Evolutionary conservation across 2,329 filamentous ascomycete species (phyloP).

Genomic region (Trichoderma semiorbis): DNA sequence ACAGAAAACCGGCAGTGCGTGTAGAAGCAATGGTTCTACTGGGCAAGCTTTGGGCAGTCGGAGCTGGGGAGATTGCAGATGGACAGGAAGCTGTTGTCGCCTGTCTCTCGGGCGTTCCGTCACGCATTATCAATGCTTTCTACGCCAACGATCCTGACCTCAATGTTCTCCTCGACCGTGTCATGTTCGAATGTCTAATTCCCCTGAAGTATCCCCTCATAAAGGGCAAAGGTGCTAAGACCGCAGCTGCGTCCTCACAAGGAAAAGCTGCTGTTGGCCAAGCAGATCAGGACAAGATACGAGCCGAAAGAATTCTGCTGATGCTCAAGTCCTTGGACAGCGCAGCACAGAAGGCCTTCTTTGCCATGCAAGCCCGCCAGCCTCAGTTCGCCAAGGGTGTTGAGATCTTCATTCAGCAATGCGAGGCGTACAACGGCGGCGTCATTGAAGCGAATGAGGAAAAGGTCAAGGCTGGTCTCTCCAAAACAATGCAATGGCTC

Average conservation of each 20-base stretch:
- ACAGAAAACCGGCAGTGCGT: slow-evolving; percentile 76
- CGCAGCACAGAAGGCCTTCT: slow-evolving; percentile 81
- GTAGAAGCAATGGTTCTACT: slow-evolving; percentile 83
- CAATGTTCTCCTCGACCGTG: slow-evolving; percentile 77
- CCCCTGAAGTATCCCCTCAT: slow-evolving; percentile 78
- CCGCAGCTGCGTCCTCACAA: slow-evolving; percentile 54
- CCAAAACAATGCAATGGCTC: slow-evolving; percentile 69
- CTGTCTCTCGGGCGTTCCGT: slow-evolving; percentile 78
- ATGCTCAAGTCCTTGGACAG: slow-evolving; percentile 75
- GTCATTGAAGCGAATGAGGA: slow-evolving; percentile 71
- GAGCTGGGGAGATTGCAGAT: slow-evolving; percentile 77
- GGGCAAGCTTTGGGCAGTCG: slow-evolving; percentile 89
- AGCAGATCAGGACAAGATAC: slow-evolving; percentile 68
- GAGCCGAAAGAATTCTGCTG: slow-evolving; percentile 79
- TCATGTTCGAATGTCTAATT: slow-evolving; percentile 83
- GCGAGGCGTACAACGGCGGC: slow-evolving; percentile 86
- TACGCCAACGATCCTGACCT: slow-evolving; percentile 89
- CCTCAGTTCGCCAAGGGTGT: slow-evolving; percentile 70
- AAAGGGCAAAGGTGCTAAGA: slow-evolving; percentile 60
- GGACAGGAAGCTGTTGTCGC: slow-evolving; percentile 73
- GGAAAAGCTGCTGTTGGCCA: slow-evolving; percentile 42
- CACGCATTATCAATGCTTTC: slow-evolving; percentile 78
- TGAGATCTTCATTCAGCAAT: slow-evolving; percentile 73
- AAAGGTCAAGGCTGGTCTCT: slow-evolving; percentile 66
- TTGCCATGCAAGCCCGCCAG: slow-evolving; percentile 78